Evolutionary conservation across 2,329 filamentous ascomycete genomes (phyloP).

Genomic region (Hypoxylon sp.): DNA sequence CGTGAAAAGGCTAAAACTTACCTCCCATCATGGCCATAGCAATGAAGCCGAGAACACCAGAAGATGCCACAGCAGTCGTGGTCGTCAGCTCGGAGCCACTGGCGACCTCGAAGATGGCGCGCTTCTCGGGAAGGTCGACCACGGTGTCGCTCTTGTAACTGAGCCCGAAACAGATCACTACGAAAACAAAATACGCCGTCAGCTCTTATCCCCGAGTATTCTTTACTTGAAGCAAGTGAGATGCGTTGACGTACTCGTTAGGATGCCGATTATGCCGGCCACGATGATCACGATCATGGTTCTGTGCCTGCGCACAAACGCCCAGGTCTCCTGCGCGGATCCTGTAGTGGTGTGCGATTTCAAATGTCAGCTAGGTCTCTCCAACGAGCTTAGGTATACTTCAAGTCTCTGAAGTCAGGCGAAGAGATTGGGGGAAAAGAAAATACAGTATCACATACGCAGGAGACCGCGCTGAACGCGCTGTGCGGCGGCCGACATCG

Average conservation of each 20-base stretch:
- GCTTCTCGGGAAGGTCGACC: not conserved
- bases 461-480: constrained; percentile 16
- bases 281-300: constrained; percentile 30
- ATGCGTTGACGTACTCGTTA: constrained; percentile 27
- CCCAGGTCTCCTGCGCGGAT: constrained; percentile 22
- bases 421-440: not conserved
- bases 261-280: constrained; percentile 8
- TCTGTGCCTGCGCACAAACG: constrained; percentile 26
- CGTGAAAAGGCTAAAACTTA: not conserved
- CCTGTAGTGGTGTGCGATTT: constrained; percentile 16
- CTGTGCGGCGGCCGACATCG: constrained; percentile 15
- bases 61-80: no score
- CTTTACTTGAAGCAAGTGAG: not conserved
- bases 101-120: not conserved
- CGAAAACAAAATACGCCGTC: not conserved
- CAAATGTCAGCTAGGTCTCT: not conserved
- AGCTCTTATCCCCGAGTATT: not conserved
- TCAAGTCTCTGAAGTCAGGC: not conserved
- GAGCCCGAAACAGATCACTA: not conserved
- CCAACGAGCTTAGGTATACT: not conserved
- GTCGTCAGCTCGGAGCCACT: not conserved
- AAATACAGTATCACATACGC: constrained; percentile 12
- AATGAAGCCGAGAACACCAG: no score
- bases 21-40: constrained; percentile 1
- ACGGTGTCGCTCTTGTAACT: no score